Conservation (phyloP, 495 filamentous ascomycete genomes). For the Penicillium canescens region DNA sequence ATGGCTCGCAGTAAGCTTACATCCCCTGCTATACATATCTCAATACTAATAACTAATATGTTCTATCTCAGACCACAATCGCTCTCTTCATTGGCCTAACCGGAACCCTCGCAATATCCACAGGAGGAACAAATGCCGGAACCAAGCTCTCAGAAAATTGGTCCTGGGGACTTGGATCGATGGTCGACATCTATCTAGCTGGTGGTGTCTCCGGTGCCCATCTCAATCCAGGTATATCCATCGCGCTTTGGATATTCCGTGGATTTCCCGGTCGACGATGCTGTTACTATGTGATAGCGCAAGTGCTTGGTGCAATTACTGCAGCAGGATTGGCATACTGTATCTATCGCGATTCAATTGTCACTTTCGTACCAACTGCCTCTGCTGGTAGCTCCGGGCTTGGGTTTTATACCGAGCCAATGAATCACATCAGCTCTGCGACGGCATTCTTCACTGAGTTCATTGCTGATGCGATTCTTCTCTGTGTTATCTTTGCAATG, state of each 20-base stretch:
- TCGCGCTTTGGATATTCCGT: constrained; percentile 55
- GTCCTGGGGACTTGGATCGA: constrained; percentile 38
- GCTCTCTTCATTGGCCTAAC: constrained; percentile 7
- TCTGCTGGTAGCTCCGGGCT: constrained; percentile 36
- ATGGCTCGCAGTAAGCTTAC: constrained; percentile 26
- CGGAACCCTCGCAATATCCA: not conserved
- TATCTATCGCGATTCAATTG: constrained; percentile 40
- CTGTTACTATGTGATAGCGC: constrained; percentile 28
- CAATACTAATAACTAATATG: not conserved
- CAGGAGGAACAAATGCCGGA: not conserved
- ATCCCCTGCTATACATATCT: not conserved
- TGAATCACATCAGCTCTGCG: constrained; percentile 44
- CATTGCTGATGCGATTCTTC: constrained; percentile 18
- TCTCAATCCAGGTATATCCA: constrained; percentile 58
- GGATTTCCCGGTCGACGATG: constrained; percentile 51
- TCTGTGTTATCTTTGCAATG: constrained; percentile 22
- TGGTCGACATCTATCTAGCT: constrained; percentile 57
- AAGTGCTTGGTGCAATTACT: constrained; percentile 47
- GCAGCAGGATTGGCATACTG: constrained; percentile 46
- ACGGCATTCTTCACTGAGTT: constrained; percentile 43
- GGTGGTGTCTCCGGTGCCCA: constrained; percentile 54
- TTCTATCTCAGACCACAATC: constrained; percentile 17
- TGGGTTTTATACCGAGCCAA: constrained; percentile 55
- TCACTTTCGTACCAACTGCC: constrained; percentile 30
- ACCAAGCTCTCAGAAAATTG: constrained; percentile 8